Evolutionary conservation across 1,284 basidiomycete genomes (phyloP).

Genomic region (Ganoderma leucocontextum): DNA sequence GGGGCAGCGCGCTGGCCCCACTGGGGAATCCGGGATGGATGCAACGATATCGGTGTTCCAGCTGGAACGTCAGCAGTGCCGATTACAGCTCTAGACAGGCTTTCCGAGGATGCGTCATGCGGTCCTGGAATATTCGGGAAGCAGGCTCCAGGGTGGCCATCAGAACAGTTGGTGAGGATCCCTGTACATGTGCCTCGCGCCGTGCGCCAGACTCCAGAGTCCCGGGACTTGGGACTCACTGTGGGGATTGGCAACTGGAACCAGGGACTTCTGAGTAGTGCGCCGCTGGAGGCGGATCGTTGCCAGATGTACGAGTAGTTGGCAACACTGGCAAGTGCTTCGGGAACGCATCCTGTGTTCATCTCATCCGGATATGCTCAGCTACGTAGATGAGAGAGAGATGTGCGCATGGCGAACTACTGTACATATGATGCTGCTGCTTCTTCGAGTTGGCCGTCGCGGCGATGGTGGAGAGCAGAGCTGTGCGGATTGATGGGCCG

Average conservation of each 20-base stretch:
- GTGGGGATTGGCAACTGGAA: too few species aligned
- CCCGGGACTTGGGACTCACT: too few species aligned
- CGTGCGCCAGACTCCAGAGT: neutral
- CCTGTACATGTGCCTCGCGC: neutral
- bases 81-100: neutral
- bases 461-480: slow-evolving; percentile 15
- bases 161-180: neutral
- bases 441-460: slow-evolving; percentile 7
- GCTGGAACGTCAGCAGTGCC: neutral
- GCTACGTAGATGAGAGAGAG: neutral
- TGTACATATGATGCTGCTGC: slow-evolving; percentile 1
- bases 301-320: neutral
- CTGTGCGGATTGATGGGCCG: slow-evolving; percentile 30
- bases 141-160: neutral
- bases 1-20: neutral
- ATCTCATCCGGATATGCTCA: slow-evolving; percentile 5
- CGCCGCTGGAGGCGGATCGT: slow-evolving; percentile 8
- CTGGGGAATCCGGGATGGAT: slow-evolving; percentile 6
- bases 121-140: neutral
- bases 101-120: neutral
- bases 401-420: neutral
- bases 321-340: neutral
- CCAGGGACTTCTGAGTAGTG: neutral
- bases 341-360: neutral
- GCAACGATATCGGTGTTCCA: slow-evolving; percentile 1